Evolutionary conservation across 1,284 basidiomycete genomes (phyloP).

Genomic region (Vanrija humicola): DNA sequence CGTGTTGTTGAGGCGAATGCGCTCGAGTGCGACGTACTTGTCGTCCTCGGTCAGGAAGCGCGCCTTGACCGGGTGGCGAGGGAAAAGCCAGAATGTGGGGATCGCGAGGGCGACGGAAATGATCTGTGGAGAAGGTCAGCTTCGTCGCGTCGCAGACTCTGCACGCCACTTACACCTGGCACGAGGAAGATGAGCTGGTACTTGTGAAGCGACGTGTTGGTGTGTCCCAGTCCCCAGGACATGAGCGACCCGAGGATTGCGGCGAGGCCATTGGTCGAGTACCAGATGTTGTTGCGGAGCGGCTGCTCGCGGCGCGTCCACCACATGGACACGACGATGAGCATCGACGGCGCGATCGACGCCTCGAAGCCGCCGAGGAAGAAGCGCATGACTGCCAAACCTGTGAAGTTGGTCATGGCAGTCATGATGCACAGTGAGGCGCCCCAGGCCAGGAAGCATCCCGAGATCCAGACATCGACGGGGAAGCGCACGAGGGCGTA

Average conservation of each 20-base stretch:
- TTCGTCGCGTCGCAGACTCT: too few species aligned
- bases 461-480: slow-evolving; percentile 29
- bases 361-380: slow-evolving; percentile 33
- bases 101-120: slow-evolving; percentile 25
- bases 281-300: slow-evolving; percentile 27
- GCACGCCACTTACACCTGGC: slow-evolving; percentile 40
- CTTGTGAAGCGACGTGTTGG: slow-evolving; percentile 18
- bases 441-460: slow-evolving; percentile 29
- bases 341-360: slow-evolving; percentile 22
- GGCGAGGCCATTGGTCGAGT: slow-evolving; percentile 19
- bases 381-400: slow-evolving; percentile 15
- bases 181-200: slow-evolving; percentile 54
- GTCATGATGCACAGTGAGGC: slow-evolving; percentile 21
- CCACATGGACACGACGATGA: slow-evolving; percentile 33
- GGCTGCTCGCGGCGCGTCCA: slow-evolving; percentile 36
- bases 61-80: slow-evolving; percentile 40
- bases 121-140: too few species aligned
- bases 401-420: slow-evolving; percentile 19
- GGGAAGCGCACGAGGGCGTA: slow-evolving; percentile 31
- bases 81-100: slow-evolving; percentile 33
- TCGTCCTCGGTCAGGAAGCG: slow-evolving; percentile 44
- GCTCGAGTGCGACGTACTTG: slow-evolving; percentile 46
- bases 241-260: slow-evolving; percentile 26
- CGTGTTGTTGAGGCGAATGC: slow-evolving; percentile 46
- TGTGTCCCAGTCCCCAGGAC: slow-evolving; percentile 36